Evolutionary conservation across 768 basidiomycete genomes (phyloP).

Genomic region (Heimioporus sp.): DNA sequence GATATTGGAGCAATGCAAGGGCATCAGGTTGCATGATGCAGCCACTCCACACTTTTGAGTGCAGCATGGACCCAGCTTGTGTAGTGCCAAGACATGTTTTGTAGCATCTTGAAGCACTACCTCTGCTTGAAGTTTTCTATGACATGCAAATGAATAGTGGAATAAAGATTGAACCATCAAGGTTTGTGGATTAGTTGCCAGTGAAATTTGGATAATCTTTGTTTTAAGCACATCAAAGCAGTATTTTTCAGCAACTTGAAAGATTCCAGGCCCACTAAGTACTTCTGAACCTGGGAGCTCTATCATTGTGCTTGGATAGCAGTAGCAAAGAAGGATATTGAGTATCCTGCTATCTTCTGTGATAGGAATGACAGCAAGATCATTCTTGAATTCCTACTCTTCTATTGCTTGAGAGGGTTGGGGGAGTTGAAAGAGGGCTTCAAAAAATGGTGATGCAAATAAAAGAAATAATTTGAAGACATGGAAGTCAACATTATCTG

Average conservation of each 20-base stretch:
- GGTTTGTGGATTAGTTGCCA: constrained; percentile 15
- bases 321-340: constrained; percentile 22
- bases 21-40: constrained; percentile 25
- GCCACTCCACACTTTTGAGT: constrained; percentile 21
- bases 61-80: constrained; percentile 16
- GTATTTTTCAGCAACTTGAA: constrained; percentile 17
- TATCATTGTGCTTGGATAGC: constrained; percentile 21
- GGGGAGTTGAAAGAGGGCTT: constrained; percentile 30
- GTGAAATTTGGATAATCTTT: constrained; percentile 9
- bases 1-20: constrained; percentile 23
- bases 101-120: constrained; percentile 23
- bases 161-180: constrained; percentile 22
- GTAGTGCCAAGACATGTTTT: constrained; percentile 23
- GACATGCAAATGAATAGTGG: constrained; percentile 30
- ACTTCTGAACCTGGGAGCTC: constrained; percentile 19
- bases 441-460: constrained; percentile 33
- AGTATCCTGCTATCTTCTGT: constrained; percentile 21
- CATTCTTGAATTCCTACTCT: constrained; percentile 11
- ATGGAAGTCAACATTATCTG: constrained; percentile 29
- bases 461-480: constrained; percentile 32
- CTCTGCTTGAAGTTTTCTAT: constrained; percentile 16
- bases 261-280: constrained; percentile 4
- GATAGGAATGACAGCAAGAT: constrained; percentile 19
- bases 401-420: constrained; percentile 5
- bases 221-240: constrained; percentile 12